Base-by-base conservation (phyloP, 2,329 filamentous ascomycete species). In the Sphaerulina populicola region DNA sequence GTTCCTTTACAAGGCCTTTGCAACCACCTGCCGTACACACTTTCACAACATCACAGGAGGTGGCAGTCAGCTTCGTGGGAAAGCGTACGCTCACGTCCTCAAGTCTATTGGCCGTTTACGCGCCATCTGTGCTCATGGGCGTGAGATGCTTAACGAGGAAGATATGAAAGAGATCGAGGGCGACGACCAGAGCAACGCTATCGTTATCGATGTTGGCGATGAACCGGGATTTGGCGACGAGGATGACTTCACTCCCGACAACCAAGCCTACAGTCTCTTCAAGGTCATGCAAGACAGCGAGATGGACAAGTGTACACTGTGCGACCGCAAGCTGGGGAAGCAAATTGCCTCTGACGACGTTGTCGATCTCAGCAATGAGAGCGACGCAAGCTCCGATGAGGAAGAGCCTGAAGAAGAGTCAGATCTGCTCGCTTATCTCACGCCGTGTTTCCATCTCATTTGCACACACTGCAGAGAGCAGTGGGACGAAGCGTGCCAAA, bases 91-190 rank as follows among this genome's bases (percentile, higher is more conserved):
- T 42, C 88, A 95, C 61, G 93, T 98, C 42, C 72, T 98, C 54
- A 90, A 93, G 58, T 87, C 88, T 4, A 95, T 98, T 63, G 78
- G 94, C 58, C 85, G 91, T 29, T 79, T 98, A 14, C 86, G 93
- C 8, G 77, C 94, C 37, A 85, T 97, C 46, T 96, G 90, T 64
- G 93, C 90, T 1, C 91, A 96, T 66, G 93, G 93, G n/a, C 86
- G 85, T 57, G 91, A 97, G 54, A 78, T 98, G 6, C 77, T 98
- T 2, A 87, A 83, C 51, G 82, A 90, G 33, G 85, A 91, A 15
- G 91, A 97, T 62, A 73, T 94, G 41, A 82, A 85, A 58, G 76
- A 85, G 3, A 80, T 91, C 45, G 85, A 89, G 64, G 91, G 90
- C 21, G 57, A 64, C 38, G 60, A 63, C 44, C 78, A 88, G 68